Evolutionary conservation across 108 stramenopile species (phyloP).

Genomic region (Cyclostephanos invisitatus): DNA sequence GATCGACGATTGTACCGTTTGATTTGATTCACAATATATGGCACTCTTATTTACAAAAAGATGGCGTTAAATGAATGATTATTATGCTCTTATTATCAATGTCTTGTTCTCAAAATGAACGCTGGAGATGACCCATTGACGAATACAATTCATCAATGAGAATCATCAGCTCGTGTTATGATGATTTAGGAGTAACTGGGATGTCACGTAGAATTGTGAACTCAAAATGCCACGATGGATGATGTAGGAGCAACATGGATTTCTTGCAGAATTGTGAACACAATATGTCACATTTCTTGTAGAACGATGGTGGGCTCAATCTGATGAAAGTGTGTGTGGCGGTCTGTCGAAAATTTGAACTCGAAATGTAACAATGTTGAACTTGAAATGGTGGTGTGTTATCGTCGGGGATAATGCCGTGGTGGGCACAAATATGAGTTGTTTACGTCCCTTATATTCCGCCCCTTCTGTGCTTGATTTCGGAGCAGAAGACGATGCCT

Average conservation of each 20-base stretch:
- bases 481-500: slow-evolving; percentile 28
- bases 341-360: not conserved
- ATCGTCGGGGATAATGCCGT: not conserved
- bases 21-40: not conserved
- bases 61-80: not conserved
- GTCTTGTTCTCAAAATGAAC: not conserved
- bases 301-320: too few relatives aligned
- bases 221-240: not conserved
- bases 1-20: not conserved
- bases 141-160: not conserved
- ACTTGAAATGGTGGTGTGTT: not conserved
- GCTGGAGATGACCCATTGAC: not conserved
- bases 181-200: not conserved
- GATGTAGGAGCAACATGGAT: not conserved
- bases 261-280: not conserved
- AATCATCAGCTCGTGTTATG: not conserved
- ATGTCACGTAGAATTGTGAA: not conserved
- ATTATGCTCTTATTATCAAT: not conserved
- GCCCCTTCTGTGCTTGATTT: not conserved
- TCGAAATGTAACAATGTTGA: not conserved
- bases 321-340: not conserved
- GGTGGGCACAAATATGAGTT: not conserved
- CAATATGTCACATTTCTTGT: not conserved
- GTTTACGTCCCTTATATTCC: not conserved
- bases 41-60: too few relatives aligned